A percentile compares a stretch with the other conserved stretches of the same genome.
Conservation (phyloP, 2,329 filamentous ascomycete genomes). For the Colletotrichum orchidophilum region DNA sequence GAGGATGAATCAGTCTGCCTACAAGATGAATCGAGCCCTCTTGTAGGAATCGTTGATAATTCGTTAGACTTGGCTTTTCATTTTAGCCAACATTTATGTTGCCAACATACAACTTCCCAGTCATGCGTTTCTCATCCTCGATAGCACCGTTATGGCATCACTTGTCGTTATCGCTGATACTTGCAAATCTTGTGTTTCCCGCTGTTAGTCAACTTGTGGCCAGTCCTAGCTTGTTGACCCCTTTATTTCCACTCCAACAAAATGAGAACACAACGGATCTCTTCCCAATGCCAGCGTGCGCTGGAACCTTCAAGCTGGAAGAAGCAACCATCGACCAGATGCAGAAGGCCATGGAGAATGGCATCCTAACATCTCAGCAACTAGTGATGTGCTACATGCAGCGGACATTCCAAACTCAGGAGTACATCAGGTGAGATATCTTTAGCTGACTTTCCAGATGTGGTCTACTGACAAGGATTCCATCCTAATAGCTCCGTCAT, state of each 20-base stretch:
- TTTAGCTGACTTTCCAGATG: neutral
- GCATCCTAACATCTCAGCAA: conserved; percentile 66
- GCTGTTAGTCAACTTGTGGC: neutral
- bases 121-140: neutral
- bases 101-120: neutral
- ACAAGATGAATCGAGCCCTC: neutral
- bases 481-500: conserved; percentile 59
- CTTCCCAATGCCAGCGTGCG: conserved; percentile 72
- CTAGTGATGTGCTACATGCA: conserved; percentile 69
- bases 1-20: neutral
- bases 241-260: conserved; percentile 18
- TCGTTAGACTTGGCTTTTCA: neutral
- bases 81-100: neutral
- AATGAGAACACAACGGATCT: conserved; percentile 48
- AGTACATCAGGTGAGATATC: conserved; percentile 67
- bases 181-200: neutral
- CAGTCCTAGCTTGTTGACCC: neutral
- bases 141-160: neutral
- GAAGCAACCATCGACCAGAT: conserved; percentile 77
- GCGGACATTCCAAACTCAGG: conserved; percentile 68
- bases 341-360: conserved; percentile 64
- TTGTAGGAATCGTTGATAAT: neutral
- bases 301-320: conserved; percentile 65
- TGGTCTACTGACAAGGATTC: neutral
- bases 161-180: neutral